phyloP scores from a whole-genome alignment of 345 rosid genomes.

The Gossypium anomalum region DNA sequence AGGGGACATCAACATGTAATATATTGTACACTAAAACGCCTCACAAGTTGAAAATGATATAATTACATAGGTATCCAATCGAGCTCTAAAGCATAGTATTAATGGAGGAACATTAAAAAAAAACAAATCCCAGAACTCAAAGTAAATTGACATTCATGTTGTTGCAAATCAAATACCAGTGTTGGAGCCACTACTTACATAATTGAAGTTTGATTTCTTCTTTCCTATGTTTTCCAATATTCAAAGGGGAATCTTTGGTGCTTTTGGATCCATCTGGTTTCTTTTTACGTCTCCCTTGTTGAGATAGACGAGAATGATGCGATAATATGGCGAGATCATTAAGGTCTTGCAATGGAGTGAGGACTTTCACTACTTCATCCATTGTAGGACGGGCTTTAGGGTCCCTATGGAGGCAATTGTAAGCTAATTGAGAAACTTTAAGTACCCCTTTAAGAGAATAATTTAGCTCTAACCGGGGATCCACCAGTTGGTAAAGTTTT shows the following conservation, averaged over 20 bases:
- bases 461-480: slow-evolving; percentile 82
- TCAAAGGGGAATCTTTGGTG: slow-evolving; percentile 46
- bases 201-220: slow-evolving; percentile 15
- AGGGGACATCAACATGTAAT: neutral
- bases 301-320: slow-evolving; percentile 51
- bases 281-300: slow-evolving; percentile 66
- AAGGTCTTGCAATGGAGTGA: slow-evolving; percentile 60
- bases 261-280: slow-evolving; percentile 48
- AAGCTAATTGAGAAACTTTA: slow-evolving; percentile 64
- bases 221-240: slow-evolving; percentile 45
- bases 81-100: neutral
- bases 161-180: slow-evolving; percentile 22
- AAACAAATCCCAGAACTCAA: slow-evolving; percentile 19
- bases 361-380: slow-evolving; percentile 66
- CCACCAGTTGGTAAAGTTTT: slow-evolving; percentile 66
- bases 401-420: slow-evolving; percentile 62
- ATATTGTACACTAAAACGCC: too few relatives aligned
- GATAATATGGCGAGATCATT: slow-evolving; percentile 62
- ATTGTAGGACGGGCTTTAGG: slow-evolving; percentile 68
- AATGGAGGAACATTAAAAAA: neutral
- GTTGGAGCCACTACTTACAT: slow-evolving; percentile 26
- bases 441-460: slow-evolving; percentile 79
- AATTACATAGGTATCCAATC: too few relatives aligned
- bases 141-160: slow-evolving; percentile 22
- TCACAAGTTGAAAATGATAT: neutral